Evolutionary conservation across 169 alveolate species (phyloP), one percentile per base, ranked within the genome.

Genomic region (Perkinsus olseni): DNA sequence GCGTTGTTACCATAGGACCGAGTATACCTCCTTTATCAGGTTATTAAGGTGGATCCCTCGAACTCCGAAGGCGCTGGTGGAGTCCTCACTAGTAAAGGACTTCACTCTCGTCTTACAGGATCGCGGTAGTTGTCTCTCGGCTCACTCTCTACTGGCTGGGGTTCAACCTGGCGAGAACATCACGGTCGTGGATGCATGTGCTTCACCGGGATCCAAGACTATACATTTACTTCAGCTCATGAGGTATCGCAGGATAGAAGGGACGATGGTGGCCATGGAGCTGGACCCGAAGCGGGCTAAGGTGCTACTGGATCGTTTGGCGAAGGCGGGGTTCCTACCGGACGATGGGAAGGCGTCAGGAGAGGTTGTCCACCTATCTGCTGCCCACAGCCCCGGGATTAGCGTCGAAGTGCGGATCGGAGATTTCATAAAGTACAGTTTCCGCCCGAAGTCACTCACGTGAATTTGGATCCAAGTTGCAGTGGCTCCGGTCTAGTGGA

Each of bases 161-260:
- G 93, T 94, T 17, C 38, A 92, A 13, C 93, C 95, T n/a, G 95
- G 94, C n/a, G 95, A 92, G 31, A 28, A 8, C 31, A 62, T 62
- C 74, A 90, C 93, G 0, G 94, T 94, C 40, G 91, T 92, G 37
- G 95, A 94, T 74, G 95, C 95, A 90, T 94, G 95, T 39, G 92
- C 95, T 17, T 94, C 95, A 21, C 95, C 95, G 39, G 94, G 95
- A 17, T 92, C 94, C 40, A 94, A 94, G 91, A 17, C 94, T 0
- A 62, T 62, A 24, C 82, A 62, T 24, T 1, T 62, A 6, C 34
- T 92, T 31, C 95, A 92, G 28, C 45, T 82, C 21, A 94, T 94
- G 91, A 94, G 93, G 39, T 38, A 91, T 74, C 51, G 92, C 28
- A 74, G 92, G 0, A 92, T 48, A 74, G 91, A 39, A 38, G 95